Base-by-base conservation (phyloP, 345 rosid species). In the Toxicodendron radicans region DNA sequence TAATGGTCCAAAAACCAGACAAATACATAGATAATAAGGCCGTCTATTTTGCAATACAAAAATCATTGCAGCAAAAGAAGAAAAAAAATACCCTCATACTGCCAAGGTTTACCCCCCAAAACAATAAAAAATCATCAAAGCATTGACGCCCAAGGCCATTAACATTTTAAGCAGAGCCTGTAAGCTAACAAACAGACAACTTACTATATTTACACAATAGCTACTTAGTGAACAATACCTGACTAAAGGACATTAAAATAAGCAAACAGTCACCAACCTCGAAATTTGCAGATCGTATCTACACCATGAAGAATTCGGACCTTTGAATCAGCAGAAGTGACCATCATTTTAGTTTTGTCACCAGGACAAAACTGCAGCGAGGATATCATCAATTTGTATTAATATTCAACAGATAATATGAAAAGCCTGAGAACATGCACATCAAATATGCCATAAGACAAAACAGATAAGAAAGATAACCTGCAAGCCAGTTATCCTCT, bases 401-500 rank as follows among this genome's bases (percentile, higher is more conserved):
- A 76, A 5, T 54, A 62, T 48, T 75, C 35, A 5, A 60, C 12
- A 48, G 14, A 21, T 45, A 3, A 62, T 23, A 58, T 17, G 58
- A 54, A 66, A 10, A 49, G 21, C 38, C 38, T 14, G 10, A 57
- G 65, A 33, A 53, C 35, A 71, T 23, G 4, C 12, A 67, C 12
- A 23, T 16, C 27, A 8, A 4, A 32, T 53, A 11, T 33, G 0
- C n/a, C 51, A 57, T n/a, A 57, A 51, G 33, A 62, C 4, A 4
- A 23, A 53, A n/a, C 2, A 62, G 24, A 58, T 49, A 14, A 24
- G 46, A 43, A n/a, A 30, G 23, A 58, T 24, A 45, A 83, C 86
- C 89, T 85, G 83, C 64, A 85, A 81, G 66, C 86, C 82, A 64
- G 87, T 85, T 68, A 85, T 83, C 82, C 85, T 83, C 78, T 80